These are phyloP conservation scores for Hypoxylon rickii DNA, from an alignment of 495 filamentous ascomycete genomes.

Conservation along the genomic window DNA sequence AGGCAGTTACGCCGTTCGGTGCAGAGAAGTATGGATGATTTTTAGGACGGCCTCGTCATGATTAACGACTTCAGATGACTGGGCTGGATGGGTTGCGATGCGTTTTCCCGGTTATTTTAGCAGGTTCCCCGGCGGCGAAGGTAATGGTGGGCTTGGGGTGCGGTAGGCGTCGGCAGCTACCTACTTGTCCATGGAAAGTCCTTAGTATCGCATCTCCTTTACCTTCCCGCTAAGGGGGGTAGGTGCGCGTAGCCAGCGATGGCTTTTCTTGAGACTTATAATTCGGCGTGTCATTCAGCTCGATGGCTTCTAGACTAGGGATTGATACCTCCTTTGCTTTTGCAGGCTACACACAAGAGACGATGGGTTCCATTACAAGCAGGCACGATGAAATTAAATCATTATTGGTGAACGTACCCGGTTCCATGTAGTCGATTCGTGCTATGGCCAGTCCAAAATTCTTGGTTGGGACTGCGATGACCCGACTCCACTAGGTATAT, in stretches of 20 bases:
- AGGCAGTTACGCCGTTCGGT: constrained; percentile 71
- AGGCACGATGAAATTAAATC: too few relatives aligned
- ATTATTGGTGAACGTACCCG: too few relatives aligned
- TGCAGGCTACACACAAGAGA: constrained; percentile 6
- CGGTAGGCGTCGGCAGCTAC: constrained; percentile 7
- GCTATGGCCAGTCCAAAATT: too few relatives aligned
- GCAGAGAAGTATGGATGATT: constrained; percentile 58
- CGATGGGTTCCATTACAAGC: neutral
- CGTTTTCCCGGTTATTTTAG: constrained; percentile 6
- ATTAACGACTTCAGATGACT: neutral
- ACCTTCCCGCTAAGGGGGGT: constrained; percentile 2
- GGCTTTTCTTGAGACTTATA: constrained; percentile 11
- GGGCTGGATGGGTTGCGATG: neutral
- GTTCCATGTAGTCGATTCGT: too few relatives aligned
- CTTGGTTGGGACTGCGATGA: too few relatives aligned
- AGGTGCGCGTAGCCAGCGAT: neutral
- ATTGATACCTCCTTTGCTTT: constrained; percentile 35
- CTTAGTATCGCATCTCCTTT: constrained; percentile 1
- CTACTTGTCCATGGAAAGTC: constrained; percentile 6
- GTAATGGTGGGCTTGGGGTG: constrained; percentile 1
- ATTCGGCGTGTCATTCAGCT: constrained; percentile 15
- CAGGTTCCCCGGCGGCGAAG: neutral
- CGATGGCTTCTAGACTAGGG: constrained; percentile 30
- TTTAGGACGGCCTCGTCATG: constrained; percentile 16
- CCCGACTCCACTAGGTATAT: too few relatives aligned